These are phyloP conservation scores for Blastocystis sp. DNA, from an alignment of 352 stramenopile species.

Conservation along the genomic window DNA sequence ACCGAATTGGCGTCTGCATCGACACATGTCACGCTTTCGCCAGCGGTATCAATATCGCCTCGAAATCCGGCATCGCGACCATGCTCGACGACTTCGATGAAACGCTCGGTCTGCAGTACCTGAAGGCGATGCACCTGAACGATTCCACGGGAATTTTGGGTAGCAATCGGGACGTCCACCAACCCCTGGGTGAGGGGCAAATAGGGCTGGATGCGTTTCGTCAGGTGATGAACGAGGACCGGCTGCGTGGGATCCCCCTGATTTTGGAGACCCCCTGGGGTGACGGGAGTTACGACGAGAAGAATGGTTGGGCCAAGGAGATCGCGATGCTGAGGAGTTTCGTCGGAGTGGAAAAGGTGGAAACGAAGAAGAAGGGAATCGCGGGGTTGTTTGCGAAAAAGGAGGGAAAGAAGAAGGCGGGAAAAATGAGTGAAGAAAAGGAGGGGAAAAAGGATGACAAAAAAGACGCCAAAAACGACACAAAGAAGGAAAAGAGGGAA, in stretches of 20 bases:
- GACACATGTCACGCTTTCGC: conserved; percentile 55
- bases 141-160: conserved; percentile 15
- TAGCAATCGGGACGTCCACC: conserved; percentile 9
- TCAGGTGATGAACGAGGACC: conserved; percentile 45
- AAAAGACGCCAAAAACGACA: neutral
- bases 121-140: conserved; percentile 55
- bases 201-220: conserved; percentile 44
- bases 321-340: conserved; percentile 27
- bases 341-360: neutral
- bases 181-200: neutral
- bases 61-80: neutral
- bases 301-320: conserved; percentile 51
- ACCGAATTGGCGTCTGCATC: conserved; percentile 50
- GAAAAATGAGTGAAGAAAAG: conserved; percentile 18
- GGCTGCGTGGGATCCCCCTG: conserved; percentile 13
- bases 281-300: neutral
- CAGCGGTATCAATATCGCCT: conserved; percentile 25
- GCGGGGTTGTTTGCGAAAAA: neutral
- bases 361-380: neutral
- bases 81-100: conserved; percentile 23
- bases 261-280: conserved; percentile 49
- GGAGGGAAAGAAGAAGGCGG: neutral
- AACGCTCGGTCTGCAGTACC: conserved; percentile 9
- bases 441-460: neutral
- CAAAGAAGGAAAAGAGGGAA: neutral